A percentile compares a stretch with the other conserved stretches of the same genome.
Evolutionary conservation across 768 basidiomycete species (phyloP).

Genomic region (Agrocybe praecox): DNA sequence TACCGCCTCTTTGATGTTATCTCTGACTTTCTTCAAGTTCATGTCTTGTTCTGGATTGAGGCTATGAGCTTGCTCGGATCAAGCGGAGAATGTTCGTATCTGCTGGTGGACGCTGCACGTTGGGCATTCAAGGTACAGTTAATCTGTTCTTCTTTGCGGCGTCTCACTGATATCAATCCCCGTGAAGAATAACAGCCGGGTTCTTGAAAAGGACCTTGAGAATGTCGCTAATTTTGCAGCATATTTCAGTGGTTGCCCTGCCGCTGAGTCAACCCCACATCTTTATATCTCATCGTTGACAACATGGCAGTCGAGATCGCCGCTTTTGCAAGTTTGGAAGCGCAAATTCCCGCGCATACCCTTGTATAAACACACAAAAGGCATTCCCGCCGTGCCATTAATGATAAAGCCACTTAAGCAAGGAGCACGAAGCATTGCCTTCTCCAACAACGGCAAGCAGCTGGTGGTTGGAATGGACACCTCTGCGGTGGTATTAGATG

Average conservation of each 20-base stretch:
- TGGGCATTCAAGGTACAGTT: constrained; percentile 9
- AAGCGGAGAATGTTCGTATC: constrained; percentile 11
- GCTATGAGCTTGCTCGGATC: constrained; percentile 26
- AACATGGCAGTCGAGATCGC: constrained; percentile 9
- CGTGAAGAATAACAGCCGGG: background rate
- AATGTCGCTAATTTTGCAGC: constrained; percentile 20
- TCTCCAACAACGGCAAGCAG: constrained; percentile 20
- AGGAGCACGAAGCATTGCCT: constrained; percentile 13
- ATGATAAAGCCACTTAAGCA: background rate
- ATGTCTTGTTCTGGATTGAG: constrained; percentile 28
- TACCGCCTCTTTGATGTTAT: background rate
- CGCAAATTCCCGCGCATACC: constrained; percentile 11
- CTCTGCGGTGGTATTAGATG: constrained; percentile 23
- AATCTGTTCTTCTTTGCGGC: background rate
- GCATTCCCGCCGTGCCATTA: background rate
- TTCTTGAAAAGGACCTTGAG: constrained; percentile 5
- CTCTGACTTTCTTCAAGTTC: constrained; percentile 17
- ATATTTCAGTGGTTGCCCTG: constrained; percentile 16
- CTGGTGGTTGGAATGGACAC: constrained; percentile 13
- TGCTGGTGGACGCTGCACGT: constrained; percentile 13
- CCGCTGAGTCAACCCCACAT: constrained; percentile 19
- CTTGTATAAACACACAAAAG: background rate
- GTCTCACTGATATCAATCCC: background rate
- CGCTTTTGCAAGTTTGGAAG: constrained; percentile 9
- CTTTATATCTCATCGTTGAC: constrained; percentile 20